Conservation (phyloP, 2,329 filamentous ascomycete species). For the Nigrospora osmanthi region DNA sequence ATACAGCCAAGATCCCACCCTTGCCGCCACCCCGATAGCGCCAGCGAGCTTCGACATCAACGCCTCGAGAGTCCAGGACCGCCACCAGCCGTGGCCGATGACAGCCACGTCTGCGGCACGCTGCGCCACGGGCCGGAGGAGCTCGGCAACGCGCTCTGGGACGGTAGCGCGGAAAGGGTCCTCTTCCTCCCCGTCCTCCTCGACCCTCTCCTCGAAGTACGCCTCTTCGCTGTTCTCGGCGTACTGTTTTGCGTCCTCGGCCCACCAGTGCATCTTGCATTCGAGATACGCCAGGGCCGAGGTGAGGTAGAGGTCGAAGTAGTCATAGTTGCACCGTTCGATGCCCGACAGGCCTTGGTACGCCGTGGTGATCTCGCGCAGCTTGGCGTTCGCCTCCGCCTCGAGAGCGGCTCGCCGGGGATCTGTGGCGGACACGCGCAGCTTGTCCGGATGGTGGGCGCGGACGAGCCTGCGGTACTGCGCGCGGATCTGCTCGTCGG, state of each 20-base stretch:
- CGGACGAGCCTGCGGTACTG: background rate
- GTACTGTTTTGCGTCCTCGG: background rate
- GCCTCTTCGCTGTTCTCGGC: background rate
- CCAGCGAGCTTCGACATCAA: no score
- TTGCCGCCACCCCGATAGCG: no score
- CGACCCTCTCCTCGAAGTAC: no score
- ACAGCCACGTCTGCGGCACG: no score
- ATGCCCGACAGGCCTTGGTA: background rate
- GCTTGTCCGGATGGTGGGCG: background rate
- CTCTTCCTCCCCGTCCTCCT: no score
- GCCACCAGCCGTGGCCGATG: no score
- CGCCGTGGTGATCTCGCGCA: background rate
- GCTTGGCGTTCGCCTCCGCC: background rate
- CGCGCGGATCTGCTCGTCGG: background rate
- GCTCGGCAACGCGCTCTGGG: no score
- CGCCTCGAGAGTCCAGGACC: no score
- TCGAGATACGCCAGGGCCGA: background rate
- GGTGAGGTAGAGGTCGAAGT: background rate
- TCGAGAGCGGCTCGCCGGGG: background rate
- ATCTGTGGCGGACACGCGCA: background rate
- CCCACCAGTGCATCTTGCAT: background rate
- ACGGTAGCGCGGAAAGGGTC: no score
- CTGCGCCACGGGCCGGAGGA: no score
- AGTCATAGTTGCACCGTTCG: background rate
- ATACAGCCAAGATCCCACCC: no score